Evolutionary conservation across 768 basidiomycete genomes (phyloP), one percentile per base, ranked within the genome.

Genomic region (Collybia sp.): DNA sequence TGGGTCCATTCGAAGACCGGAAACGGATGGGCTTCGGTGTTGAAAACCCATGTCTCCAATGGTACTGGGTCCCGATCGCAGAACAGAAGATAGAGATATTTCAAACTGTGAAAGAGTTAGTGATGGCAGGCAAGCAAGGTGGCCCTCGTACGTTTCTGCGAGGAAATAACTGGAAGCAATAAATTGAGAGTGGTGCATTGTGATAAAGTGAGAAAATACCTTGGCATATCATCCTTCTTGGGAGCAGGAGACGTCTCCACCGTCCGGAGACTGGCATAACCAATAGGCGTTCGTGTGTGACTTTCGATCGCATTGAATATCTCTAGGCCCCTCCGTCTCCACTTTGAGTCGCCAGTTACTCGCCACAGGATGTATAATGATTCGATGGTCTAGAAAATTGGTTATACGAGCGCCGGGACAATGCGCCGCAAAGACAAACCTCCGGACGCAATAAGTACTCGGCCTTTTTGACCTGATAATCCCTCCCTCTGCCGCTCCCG

Each of bases 1-100:
- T 62, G 58, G 2, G 72, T 79, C 85, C 83, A 87, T 40, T 70
- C 55, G 54, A 88, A 83, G 30, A 87, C 70, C 8, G 85, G 86
- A 13, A 90, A 68, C 10, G 89, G 85, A 59, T 91, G 90, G 4
- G 88, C 90, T 62, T 82, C 80, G 1, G 80, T 82, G 50, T 80
- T 82, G 53, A 82, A 80, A 13, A 81, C 78, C 75, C 77, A 82
- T 52, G 68, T 55, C 33, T 79, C 73, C 40, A 82, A 53, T 5
- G 80, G 69, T 46, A 88, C 51, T 2, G 72, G 71, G 50, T 89
- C 83, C 8, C 79, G 73, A 25, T 85, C 75, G 44, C 68, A 67
- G 61, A 88, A 90, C 58, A 86, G 61, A 16, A 90, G 68, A 59
- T 84, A 80, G 39, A 87, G 70, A 59, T 89, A 88, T 65, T 88